Evolutionary conservation across 2,329 filamentous ascomycete genomes (phyloP), one percentile per base, ranked within the genome.

Genomic region (Fusarium keratoplasticum): DNA sequence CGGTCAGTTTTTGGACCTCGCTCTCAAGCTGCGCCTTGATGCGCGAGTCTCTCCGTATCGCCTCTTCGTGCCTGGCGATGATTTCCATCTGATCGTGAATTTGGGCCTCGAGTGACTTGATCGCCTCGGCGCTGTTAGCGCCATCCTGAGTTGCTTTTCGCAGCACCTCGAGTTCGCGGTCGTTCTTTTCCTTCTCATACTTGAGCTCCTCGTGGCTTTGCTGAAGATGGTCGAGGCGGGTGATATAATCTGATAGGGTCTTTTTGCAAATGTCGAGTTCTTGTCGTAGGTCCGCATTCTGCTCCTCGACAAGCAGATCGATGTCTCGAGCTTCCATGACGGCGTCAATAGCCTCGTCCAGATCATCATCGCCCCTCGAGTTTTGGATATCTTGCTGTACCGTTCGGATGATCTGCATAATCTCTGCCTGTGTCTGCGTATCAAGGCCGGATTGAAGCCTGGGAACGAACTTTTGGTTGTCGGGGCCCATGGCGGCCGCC

Each of bases 31-130:
- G 89, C 22, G 88, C 87, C 63, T 79, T 80, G 11, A 74, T 73
- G 65, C 79, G 80, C 52, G 82, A 78, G 64, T 82, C 78, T 27
- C 76, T 80, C 13, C 82, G 80, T 58, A 84, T 84, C n/a, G 70
- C 75, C 80, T 95, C 93, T 75, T 94, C 89, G 27, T 86, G 88
- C 36, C 80, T 79, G 42, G 91, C 90, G 78, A 95, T 95, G 59
- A 94, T 85, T 67, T 92, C 88, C 80, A 94, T 91, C 77, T 93
- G 91, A 76, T 94, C 90, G 44, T 89, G 88, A 27, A 92, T 84
- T 73, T 88, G 88, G 50, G 84, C 83, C 74, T 91, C 86, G 75
- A 93, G 83, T 69, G 86, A 82, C 82, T 85, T 84, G 71, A 90
- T 87, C 59, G 87, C 83, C 64, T 87, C 85, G 25, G 84, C 87